Conservation (phyloP, 805 yeast genomes). For the Komagataella ulmi region DNA sequence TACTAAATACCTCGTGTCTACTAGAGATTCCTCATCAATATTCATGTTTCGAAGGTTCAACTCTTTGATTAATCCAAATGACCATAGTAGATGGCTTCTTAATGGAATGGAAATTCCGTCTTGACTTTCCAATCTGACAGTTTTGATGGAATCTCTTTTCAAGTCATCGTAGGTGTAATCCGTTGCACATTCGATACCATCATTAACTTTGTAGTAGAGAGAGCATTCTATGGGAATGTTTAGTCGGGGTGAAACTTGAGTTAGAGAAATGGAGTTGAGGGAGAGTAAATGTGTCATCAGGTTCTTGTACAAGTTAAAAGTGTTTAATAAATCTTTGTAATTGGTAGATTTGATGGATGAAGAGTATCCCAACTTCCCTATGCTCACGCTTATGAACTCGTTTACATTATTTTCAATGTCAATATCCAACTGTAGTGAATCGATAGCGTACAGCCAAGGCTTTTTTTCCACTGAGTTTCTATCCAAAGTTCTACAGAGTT, state of each 20-base stretch:
- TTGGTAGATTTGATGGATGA: neutral
- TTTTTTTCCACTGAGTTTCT: conserved; percentile 8
- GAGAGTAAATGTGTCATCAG: neutral
- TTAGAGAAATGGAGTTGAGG: conserved; percentile 9
- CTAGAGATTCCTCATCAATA: conserved; percentile 27
- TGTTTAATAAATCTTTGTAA: neutral
- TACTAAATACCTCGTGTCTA: conserved; percentile 8
- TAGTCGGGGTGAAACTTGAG: conserved; percentile 38
- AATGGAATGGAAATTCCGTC: conserved; percentile 41
- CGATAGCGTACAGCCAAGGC: conserved; percentile 6
- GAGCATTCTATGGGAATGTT: conserved; percentile 20
- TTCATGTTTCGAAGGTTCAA: conserved; percentile 31
- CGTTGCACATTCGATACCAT: conserved; percentile 1
- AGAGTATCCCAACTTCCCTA: neutral
- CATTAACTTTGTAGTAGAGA: conserved; percentile 11
- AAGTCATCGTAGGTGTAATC: neutral
- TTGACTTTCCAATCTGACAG: conserved; percentile 15
- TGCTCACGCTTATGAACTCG: neutral
- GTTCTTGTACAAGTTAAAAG: neutral
- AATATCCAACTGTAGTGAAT: neutral
- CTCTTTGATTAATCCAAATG: conserved; percentile 30
- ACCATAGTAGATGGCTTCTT: conserved; percentile 29
- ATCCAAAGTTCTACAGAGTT: conserved; percentile 10
- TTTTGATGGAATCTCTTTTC: neutral
- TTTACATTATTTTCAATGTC: neutral